Percentiles rank a stretch among this genome's conserved stretches.
Evolutionary conservation across 1,284 basidiomycete genomes (phyloP).

Genomic region (Clitocybe nebularis): DNA sequence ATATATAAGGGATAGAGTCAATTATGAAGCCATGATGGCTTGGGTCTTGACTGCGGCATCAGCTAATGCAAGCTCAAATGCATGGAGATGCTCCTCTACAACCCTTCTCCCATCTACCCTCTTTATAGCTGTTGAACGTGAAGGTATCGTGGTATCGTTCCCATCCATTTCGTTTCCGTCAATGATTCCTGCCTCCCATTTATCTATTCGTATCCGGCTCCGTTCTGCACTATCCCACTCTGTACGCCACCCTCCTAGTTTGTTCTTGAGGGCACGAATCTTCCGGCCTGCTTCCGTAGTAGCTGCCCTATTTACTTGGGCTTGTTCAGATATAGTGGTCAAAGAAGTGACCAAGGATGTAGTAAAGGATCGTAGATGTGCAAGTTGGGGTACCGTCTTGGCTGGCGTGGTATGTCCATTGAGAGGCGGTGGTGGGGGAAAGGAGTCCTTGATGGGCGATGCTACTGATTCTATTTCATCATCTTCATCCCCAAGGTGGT

Average conservation of each 20-base stretch:
- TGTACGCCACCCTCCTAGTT: slow-evolving; percentile 68
- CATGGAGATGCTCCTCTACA: slow-evolving; percentile 70
- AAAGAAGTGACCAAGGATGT: slow-evolving; percentile 70
- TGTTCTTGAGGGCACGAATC: slow-evolving; percentile 78
- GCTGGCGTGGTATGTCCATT: slow-evolving; percentile 50
- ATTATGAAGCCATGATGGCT: slow-evolving; percentile 67
- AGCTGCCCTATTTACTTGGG: slow-evolving; percentile 77
- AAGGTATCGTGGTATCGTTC: slow-evolving; percentile 25
- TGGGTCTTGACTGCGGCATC: slow-evolving; percentile 72
- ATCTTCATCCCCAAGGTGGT: slow-evolving; percentile 39
- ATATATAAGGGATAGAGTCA: slow-evolving; percentile 7
- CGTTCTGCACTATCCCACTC: slow-evolving; percentile 80
- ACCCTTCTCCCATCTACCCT: slow-evolving; percentile 61
- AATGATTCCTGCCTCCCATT: slow-evolving; percentile 64
- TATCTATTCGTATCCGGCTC: slow-evolving; percentile 68
- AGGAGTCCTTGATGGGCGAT: slow-evolving; percentile 49
- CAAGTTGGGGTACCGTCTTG: slow-evolving; percentile 55
- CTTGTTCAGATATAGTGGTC: slow-evolving; percentile 76
- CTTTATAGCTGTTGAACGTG: slow-evolving; percentile 27
- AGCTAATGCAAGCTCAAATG: slow-evolving; percentile 64
- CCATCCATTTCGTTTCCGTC: slow-evolving; percentile 35
- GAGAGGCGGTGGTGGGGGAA: slow-evolving; percentile 42
- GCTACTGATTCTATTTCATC: slow-evolving; percentile 37
- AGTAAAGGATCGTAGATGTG: slow-evolving; percentile 68
- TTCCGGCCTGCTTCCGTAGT: slow-evolving; percentile 80